phyloP scores from a whole-genome alignment of 441 rosid genomes.

The Raphanus hybrid region DNA sequence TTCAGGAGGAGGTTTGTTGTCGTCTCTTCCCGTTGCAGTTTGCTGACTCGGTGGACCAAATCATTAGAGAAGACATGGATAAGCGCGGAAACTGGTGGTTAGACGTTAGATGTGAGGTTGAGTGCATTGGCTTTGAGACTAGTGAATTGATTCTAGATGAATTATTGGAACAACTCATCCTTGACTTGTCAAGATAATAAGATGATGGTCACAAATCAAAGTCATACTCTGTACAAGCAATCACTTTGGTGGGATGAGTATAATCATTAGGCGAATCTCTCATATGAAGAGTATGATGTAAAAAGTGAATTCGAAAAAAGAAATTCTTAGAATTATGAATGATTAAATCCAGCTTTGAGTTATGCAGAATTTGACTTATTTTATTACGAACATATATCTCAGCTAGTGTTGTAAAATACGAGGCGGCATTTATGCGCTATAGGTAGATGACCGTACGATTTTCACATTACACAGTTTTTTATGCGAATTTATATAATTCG shows the following conservation, averaged over 20 bases:
- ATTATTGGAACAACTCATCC: constrained; percentile 57
- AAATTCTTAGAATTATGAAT: not conserved
- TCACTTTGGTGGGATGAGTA: not conserved
- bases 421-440: no score
- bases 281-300: not conserved
- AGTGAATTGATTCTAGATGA: constrained; percentile 68
- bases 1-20: constrained; percentile 70
- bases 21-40: constrained; percentile 56
- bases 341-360: not conserved
- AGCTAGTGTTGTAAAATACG: no score
- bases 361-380: not conserved
- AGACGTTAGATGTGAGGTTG: constrained; percentile 61
- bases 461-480: no score
- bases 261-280: not conserved
- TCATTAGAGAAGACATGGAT: constrained; percentile 71
- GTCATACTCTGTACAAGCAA: not conserved
- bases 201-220: not conserved
- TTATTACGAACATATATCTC: not conserved
- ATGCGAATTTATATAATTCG: no score
- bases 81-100: constrained; percentile 81
- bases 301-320: not conserved
- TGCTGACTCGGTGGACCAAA: constrained; percentile 60
- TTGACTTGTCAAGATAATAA: constrained; percentile 30
- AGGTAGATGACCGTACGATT: no score
- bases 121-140: constrained; percentile 57